Conservation (phyloP, 2,329 filamentous ascomycete genomes). For the Talaromyces sp. region DNA sequence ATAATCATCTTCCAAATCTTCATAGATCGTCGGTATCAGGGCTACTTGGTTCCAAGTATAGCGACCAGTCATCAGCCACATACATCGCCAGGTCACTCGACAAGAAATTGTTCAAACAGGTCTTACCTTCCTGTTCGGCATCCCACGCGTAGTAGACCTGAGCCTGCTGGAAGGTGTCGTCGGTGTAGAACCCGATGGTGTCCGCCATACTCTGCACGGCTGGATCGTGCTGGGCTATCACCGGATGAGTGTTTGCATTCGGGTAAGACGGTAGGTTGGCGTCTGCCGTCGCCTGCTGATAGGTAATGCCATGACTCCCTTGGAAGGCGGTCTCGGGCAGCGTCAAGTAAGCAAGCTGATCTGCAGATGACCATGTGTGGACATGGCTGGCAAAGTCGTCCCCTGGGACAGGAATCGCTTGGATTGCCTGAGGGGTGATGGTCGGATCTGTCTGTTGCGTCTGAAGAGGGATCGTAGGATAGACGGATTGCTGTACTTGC, state of each 20-base stretch:
- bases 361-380: constrained; percentile 16
- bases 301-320: background rate
- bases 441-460: background rate
- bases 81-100: constrained; percentile 12
- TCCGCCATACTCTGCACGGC: background rate
- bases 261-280: background rate
- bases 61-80: constrained; percentile 17
- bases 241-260: background rate
- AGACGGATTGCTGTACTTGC: background rate
- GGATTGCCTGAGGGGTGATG: background rate
- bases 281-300: background rate
- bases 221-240: background rate
- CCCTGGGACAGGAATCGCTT: background rate
- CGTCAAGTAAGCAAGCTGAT: background rate
- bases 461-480: background rate
- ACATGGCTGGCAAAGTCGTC: background rate
- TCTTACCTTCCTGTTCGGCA: constrained; percentile 17
- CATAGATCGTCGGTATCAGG: constrained; percentile 9
- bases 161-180: constrained; percentile 12
- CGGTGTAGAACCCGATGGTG: constrained; percentile 2
- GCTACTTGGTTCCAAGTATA: constrained; percentile 6
- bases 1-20: constrained; percentile 53
- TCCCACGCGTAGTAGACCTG: constrained; percentile 14
- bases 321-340: background rate
- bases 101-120: constrained; percentile 3